Evolutionary conservation across 129 eudicot genomes (phyloP).

Genomic region (Chrysanthemum lavandulifolium): DNA sequence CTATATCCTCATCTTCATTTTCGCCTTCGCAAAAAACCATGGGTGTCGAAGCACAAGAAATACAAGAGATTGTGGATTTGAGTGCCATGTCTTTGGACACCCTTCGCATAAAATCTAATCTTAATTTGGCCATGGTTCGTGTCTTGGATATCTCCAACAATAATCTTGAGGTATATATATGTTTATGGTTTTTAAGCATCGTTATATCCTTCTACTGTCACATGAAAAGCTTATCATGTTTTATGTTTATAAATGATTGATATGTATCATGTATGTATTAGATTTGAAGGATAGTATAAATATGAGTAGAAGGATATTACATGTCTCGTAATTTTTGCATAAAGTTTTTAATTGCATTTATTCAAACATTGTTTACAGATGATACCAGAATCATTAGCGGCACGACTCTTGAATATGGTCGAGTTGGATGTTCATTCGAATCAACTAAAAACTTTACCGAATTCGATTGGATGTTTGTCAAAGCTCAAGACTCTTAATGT

Average conservation of each 20-base stretch:
- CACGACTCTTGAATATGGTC: slow-evolving; percentile 62
- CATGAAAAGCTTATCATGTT: not conserved
- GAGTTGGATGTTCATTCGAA: slow-evolving; percentile 81
- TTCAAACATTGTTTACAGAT: slow-evolving; percentile 31
- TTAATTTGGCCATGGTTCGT: slow-evolving; percentile 51
- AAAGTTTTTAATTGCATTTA: not conserved
- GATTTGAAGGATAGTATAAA: no score
- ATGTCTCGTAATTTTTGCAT: no score
- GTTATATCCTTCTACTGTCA: not conserved
- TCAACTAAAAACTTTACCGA: slow-evolving; percentile 71
- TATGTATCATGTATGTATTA: no score
- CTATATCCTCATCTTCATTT: slow-evolving; percentile 3
- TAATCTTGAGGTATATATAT: slow-evolving; percentile 68
- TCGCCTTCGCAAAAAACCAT: slow-evolving; percentile 17
- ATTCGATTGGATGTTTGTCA: slow-evolving; percentile 85
- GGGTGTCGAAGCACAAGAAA: slow-evolving; percentile 33
- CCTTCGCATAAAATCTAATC: slow-evolving; percentile 50
- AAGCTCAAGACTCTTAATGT: slow-evolving; percentile 79
- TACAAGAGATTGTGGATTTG: slow-evolving; percentile 59
- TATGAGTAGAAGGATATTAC: no score
- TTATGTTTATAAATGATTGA: not conserved
- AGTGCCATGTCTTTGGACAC: slow-evolving; percentile 71
- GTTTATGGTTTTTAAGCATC: not conserved
- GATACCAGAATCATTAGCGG: slow-evolving; percentile 82
- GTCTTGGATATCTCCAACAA: slow-evolving; percentile 75